Base-by-base conservation (phyloP, 305 asterid genomes). In the Fraxinus platypoda region DNA sequence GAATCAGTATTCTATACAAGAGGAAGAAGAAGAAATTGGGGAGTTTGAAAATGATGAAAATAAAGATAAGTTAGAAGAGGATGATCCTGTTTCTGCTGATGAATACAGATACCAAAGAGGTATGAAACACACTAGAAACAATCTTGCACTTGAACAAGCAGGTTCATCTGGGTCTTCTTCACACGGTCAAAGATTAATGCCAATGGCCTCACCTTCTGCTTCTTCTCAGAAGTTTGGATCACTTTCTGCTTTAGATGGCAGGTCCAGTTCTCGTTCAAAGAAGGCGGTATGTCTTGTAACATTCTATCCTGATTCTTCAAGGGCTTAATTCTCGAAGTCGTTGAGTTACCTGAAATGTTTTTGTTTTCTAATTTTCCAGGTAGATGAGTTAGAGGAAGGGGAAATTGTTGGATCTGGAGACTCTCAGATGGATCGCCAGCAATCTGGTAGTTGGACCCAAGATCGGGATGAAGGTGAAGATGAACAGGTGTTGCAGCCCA, bases 141-240 rank as follows among this genome's bases (percentile, higher is more conserved):
- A 80, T 75, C 90, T 79, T 76, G 75, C 86, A 81, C 86, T 87
- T 49, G 95, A 91, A 75, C 92, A 89, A 89, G 92, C 92, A 1
- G 99, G 89, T 77, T 93, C 99, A 74, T 90, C 98, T 43, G 98
- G 98, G 75, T 94, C 98, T 80, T 95, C 99, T 82, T 91, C 97
- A 5, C 98, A 93, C 19, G 87, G 91, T 85, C 90, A 87, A 83
- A 91, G 92, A 87, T 82, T 89, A 85, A 87, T 34, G 83, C 90
- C 82, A 54, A 83, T 87, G 77, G 95, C 90, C 62, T 91, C 98
- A 34, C 94, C 98, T 75, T 95, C 99, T 43, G 91, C 85, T 54
- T 93, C 98, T 84, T 93, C 96, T 81, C 98, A 97, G 93, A 97
- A 97, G 91, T 97, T 97, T 89, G 99, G 98, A 34, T 95, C 98